phyloP scores from a whole-genome alignment of 768 basidiomycete genomes.

The Mrakia hoshinonis region DNA sequence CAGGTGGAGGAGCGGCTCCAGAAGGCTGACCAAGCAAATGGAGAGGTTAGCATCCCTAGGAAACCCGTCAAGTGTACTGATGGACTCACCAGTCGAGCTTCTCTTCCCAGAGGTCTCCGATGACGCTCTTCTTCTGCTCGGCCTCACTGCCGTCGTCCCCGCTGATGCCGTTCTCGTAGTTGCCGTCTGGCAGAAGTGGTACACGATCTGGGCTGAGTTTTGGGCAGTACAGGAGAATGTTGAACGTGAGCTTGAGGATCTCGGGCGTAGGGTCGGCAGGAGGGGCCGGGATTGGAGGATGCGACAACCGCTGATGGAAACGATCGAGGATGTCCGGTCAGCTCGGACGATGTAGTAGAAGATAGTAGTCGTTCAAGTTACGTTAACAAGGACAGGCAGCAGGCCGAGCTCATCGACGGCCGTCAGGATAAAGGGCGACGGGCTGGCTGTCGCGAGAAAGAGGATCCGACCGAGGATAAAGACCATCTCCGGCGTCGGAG shows the following conservation, averaged over 20 bases:
- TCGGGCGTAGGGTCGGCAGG: constrained; percentile 68
- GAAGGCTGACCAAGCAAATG: constrained; percentile 47
- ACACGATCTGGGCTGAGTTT: constrained; percentile 36
- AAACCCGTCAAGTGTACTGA: background rate
- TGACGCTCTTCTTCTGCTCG: constrained; percentile 36
- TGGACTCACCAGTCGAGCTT: constrained; percentile 58
- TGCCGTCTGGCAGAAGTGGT: background rate
- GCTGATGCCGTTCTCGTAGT: constrained; percentile 4
- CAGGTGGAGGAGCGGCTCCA: constrained; percentile 60
- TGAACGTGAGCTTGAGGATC: constrained; percentile 74
- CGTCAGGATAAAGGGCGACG: constrained; percentile 32
- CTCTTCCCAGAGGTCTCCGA: constrained; percentile 65
- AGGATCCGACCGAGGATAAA: constrained; percentile 33
- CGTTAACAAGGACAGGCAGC: constrained; percentile 34
- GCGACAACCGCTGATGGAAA: constrained; percentile 32
- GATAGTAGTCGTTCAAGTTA: constrained; percentile 6
- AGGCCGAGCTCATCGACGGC: constrained; percentile 37
- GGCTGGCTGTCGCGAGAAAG: constrained; percentile 31
- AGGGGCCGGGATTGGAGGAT: constrained; percentile 47
- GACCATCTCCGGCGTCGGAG: constrained; percentile 25
- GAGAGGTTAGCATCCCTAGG: background rate
- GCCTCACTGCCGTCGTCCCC: constrained; percentile 32
- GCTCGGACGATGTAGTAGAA: background rate
- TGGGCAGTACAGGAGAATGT: constrained; percentile 70
- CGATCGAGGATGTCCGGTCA: background rate